These are phyloP conservation scores for Penicillium sclerotigenum DNA, from an alignment of 2,329 filamentous ascomycete genomes.

Conservation along the genomic window DNA sequence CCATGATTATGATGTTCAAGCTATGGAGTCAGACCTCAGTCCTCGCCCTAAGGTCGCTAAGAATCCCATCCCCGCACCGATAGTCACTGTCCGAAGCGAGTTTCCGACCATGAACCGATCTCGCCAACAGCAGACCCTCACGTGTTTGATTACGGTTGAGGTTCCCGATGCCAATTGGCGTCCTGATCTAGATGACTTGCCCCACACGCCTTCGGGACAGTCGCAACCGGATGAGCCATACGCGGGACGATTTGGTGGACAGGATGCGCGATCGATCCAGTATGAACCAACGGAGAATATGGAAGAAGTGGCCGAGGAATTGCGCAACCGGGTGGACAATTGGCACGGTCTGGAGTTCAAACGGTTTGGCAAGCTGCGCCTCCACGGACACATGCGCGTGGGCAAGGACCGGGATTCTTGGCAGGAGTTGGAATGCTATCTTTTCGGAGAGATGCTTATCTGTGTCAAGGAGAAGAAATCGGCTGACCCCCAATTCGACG, in stretches of 20 bases:
- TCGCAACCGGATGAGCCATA: conserved; percentile 51
- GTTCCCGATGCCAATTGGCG: conserved; percentile 90
- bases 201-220: conserved; percentile 51
- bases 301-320: conserved; percentile 79
- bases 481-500: conserved; percentile 60
- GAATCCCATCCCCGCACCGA: conserved; percentile 86
- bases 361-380: conserved; percentile 83
- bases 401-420: conserved; percentile 95
- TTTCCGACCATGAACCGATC: conserved; percentile 92
- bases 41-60: conserved; percentile 65
- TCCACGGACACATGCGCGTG: conserved; percentile 86
- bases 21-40: conserved; percentile 82
- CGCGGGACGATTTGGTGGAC: conserved; percentile 48
- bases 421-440: conserved; percentile 96
- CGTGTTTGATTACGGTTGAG: conserved; percentile 90
- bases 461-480: conserved; percentile 97
- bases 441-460: conserved; percentile 98
- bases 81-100: conserved; percentile 92
- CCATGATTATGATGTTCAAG: conserved; percentile 93
- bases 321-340: conserved; percentile 88
- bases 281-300: conserved; percentile 74
- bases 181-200: conserved; percentile 76
- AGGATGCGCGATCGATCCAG: conserved; percentile 59
- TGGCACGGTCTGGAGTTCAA: conserved; percentile 96
- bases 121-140: conserved; percentile 89